Evolutionary conservation across 768 basidiomycete genomes (phyloP).

Genomic region (Candolleomyces aberdarensis): DNA sequence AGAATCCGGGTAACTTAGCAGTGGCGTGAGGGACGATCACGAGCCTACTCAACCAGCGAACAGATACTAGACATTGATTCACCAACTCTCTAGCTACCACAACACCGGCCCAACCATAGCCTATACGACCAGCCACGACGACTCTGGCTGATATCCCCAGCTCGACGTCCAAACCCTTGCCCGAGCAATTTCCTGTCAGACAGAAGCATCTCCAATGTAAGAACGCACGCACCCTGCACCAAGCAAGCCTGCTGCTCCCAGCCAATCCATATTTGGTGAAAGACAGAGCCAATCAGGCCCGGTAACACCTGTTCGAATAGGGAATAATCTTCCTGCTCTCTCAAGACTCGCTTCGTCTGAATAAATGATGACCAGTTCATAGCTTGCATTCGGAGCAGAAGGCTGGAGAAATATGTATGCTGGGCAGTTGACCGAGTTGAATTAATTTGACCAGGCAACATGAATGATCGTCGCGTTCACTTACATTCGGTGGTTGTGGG

Average conservation of each 20-base stretch:
- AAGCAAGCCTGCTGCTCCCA: conserved; percentile 69
- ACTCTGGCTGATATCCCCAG: conserved; percentile 28
- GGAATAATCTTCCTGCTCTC: conserved; percentile 68
- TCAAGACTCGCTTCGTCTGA: conserved; percentile 61
- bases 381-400: conserved; percentile 28
- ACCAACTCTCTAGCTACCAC: no score
- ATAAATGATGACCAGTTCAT: conserved; percentile 57
- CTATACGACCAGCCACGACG: background rate
- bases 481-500: conserved; percentile 28
- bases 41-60: no score
- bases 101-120: no score
- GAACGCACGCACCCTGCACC: conserved; percentile 66
- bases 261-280: conserved; percentile 44
- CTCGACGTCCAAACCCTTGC: conserved; percentile 23
- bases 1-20: no score
- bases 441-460: background rate
- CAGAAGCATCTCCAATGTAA: background rate
- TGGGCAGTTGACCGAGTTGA: background rate
- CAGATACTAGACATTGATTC: no score
- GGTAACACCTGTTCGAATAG: conserved; percentile 76
- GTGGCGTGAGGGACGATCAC: no score
- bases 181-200: background rate
- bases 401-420: conserved; percentile 58
- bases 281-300: conserved; percentile 78
- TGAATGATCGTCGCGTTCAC: background rate